Evolutionary conservation across 2,329 filamentous ascomycete species (phyloP), one percentile per base, ranked within the genome.

Genomic region (Claviceps humidiphila): DNA sequence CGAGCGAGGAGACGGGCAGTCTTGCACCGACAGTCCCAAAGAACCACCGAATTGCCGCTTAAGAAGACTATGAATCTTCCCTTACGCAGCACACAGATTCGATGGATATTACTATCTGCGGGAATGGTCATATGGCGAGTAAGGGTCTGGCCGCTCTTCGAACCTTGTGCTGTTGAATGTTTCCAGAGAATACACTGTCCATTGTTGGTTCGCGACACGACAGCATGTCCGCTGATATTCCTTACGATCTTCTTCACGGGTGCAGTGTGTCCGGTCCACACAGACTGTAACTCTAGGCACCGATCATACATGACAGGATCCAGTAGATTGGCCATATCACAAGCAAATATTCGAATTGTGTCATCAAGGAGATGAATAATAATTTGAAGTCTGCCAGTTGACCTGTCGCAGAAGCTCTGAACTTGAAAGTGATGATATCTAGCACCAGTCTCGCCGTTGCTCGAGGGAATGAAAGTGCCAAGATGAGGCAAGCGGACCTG

Each of bases 281-380:
- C 76, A 2, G 81, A 77, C 56, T 78, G 80, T 14, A 80, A 74
- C 20, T 71, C 68, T 16, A 94, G 68, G 1, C 87, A 81, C 43
- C 70, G 71, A 44, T 76, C 73, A 44, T 78, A 77, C 1, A 78
- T 75, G 2, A 76, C 74, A 2, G 87, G 84, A 60, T 94, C 89
- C 57, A 98, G 84, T 14, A 97, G 72, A 50, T 85, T 78, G 53
- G 90, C 86, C 26, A 95, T 76, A 57, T 84, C 81, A 46, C 83
- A 84, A 58, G 89, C 81, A 63, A 89, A 88, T 68, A 90, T 86
- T 51, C 88, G 84, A 56, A 98, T 82, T 53, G 81, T 80, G 9
- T 91, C 91, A 61, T 93, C 85, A 58, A 95, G 91, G 57, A 86
- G 82, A 65, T 98, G 91, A 5, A 88, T 71, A 13, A 97, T 71